Percentiles rank a stretch among this genome's conserved stretches.
Conservation (phyloP, 768 basidiomycete species). For the Suillus fuscotomentosus region DNA sequence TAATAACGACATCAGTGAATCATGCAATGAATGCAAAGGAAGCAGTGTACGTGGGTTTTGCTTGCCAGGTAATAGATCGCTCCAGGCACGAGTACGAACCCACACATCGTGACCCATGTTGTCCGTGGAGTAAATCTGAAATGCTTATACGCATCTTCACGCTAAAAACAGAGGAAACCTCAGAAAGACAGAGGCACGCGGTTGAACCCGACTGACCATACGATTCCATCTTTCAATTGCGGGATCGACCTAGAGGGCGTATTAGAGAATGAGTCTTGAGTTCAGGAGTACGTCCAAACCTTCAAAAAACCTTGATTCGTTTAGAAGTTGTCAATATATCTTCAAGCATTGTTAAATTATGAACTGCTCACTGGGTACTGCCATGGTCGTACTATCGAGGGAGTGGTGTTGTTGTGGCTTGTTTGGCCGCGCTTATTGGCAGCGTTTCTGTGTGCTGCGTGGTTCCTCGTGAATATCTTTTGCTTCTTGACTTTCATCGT, state of each 20-base stretch:
- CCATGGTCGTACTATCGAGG: constrained; percentile 44
- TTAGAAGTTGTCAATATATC: constrained; percentile 15
- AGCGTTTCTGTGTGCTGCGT: constrained; percentile 4
- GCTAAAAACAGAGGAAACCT: constrained; percentile 39
- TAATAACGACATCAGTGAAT: constrained; percentile 8
- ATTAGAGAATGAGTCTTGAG: neutral
- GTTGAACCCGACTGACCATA: constrained; percentile 44
- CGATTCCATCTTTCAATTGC: constrained; percentile 61
- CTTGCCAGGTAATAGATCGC: constrained; percentile 46
- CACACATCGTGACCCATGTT: constrained; percentile 58
- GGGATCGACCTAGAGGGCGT: constrained; percentile 42
- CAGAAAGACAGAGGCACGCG: neutral
- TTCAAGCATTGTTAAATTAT: neutral
- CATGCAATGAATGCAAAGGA: constrained; percentile 17
- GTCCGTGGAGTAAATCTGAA: constrained; percentile 79
- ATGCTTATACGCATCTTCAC: constrained; percentile 80
- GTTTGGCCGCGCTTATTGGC: constrained; percentile 21
- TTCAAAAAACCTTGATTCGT: constrained; percentile 52
- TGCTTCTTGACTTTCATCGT: constrained; percentile 19
- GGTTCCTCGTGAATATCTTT: constrained; percentile 8
- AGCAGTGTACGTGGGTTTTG: constrained; percentile 35
- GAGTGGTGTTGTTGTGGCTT: constrained; percentile 28
- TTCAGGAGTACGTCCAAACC: constrained; percentile 31
- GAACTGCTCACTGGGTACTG: constrained; percentile 56
- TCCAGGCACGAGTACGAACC: constrained; percentile 64